Evolutionary conservation across 768 basidiomycete genomes (phyloP).

Genomic region (Russula emetica): DNA sequence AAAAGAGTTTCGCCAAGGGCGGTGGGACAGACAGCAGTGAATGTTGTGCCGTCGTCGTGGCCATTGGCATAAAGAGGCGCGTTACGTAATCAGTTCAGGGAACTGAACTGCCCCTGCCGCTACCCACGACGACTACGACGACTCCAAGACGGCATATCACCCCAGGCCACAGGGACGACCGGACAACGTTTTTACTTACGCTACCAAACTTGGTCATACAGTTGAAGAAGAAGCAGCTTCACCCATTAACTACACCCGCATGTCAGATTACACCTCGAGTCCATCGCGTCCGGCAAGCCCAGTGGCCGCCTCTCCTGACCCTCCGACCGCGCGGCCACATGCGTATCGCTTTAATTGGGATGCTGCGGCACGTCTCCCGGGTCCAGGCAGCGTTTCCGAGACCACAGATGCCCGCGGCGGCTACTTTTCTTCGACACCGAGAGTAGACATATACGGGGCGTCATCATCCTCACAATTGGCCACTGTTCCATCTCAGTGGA

Average conservation of each 20-base stretch:
- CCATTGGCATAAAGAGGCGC: not conserved
- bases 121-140: not conserved
- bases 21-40: conserved; percentile 13
- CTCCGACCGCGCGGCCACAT: conserved; percentile 46
- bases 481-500: conserved; percentile 64
- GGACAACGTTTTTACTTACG: not conserved
- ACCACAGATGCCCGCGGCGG: conserved; percentile 66
- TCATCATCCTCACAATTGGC: conserved; percentile 47
- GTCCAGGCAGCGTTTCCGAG: conserved; percentile 69
- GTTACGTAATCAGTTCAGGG: conserved; percentile 4
- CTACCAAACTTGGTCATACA: not conserved
- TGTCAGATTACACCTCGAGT: conserved; percentile 47
- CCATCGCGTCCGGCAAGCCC: conserved; percentile 59
- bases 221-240: not conserved
- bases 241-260: conserved; percentile 15
- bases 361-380: conserved; percentile 47
- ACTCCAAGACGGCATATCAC: not conserved
- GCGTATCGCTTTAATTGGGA: conserved; percentile 75
- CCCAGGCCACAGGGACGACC: not conserved
- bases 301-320: conserved; percentile 42
- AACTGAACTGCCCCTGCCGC: not conserved
- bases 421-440: conserved; percentile 45
- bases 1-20: conserved; percentile 24
- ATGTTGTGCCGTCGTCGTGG: conserved; percentile 25
- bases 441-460: conserved; percentile 45